Percentiles rank a stretch among this genome's conserved stretches.
phyloP scores from a whole-genome alignment of 257 asterid genomes.

The Datura wrightii region DNA sequence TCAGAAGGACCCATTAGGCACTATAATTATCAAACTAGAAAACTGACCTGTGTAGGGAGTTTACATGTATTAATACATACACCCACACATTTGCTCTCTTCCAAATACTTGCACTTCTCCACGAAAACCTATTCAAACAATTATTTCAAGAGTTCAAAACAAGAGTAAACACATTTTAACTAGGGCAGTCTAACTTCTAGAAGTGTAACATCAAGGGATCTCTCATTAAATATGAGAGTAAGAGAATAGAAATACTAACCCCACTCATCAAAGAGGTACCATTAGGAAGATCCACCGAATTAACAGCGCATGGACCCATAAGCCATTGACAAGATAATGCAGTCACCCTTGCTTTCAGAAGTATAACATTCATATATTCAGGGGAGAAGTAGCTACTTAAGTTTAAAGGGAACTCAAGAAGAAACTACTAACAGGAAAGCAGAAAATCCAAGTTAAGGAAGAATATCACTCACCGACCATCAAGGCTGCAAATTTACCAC shows the following conservation, averaged over 20 bases:
- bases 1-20: constrained; percentile 1
- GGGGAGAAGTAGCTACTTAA: neutral
- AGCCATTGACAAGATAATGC: constrained; percentile 89
- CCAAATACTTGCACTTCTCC: constrained; percentile 91
- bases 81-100: constrained; percentile 92
- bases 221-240: neutral
- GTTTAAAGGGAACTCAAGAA: neutral
- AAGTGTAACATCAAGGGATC: constrained; percentile 16
- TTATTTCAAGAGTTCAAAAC: neutral
- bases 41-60: constrained; percentile 87
- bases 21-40: constrained; percentile 3
- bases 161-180: neutral
- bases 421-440: neutral
- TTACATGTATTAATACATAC: constrained; percentile 84
- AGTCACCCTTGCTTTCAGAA: constrained; percentile 84
- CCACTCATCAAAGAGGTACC: constrained; percentile 78
- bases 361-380: constrained; percentile 26
- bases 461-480: constrained; percentile 76
- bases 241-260: constrained; percentile 47
- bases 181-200: neutral
- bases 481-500: constrained; percentile 72
- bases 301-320: constrained; percentile 80
- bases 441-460: neutral
- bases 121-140: constrained; percentile 62
- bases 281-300: constrained; percentile 67